Evolutionary conservation across 129 eudicot species (phyloP).

Genomic region (Pulicaria dysenterica): DNA sequence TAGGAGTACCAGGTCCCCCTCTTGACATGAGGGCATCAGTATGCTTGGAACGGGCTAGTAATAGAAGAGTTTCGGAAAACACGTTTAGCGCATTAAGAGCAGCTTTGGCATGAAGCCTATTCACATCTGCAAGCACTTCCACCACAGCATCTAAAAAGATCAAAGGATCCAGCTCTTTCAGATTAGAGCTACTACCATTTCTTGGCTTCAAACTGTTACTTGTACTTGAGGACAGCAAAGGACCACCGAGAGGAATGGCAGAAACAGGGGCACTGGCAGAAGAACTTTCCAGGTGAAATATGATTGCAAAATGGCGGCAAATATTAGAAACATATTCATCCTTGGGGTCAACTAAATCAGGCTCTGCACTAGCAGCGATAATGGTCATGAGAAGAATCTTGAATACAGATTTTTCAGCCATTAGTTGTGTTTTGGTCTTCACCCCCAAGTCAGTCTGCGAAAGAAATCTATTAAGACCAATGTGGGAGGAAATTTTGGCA

Average conservation of each 20-base stretch:
- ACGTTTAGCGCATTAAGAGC: constrained; percentile 73
- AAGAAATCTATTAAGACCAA: constrained; percentile 19
- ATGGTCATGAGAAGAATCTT: constrained; percentile 89
- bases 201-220: constrained; percentile 51
- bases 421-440: constrained; percentile 94
- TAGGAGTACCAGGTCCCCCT: constrained; percentile 93
- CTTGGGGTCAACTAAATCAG: constrained; percentile 67
- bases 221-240: constrained; percentile 54
- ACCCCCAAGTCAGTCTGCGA: constrained; percentile 95
- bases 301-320: constrained; percentile 96
- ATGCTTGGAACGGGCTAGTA: constrained; percentile 81
- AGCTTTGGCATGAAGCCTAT: constrained; percentile 86
- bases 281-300: constrained; percentile 72
- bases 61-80: constrained; percentile 80
- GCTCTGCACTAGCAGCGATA: constrained; percentile 85
- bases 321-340: constrained; percentile 77
- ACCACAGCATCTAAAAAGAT: constrained; percentile 93
- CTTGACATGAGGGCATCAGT: constrained; percentile 73
- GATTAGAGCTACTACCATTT: constrained; percentile 52
- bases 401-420: constrained; percentile 95
- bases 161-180: constrained; percentile 91
- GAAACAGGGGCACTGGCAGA: constrained; percentile 49
- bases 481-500: constrained; percentile 2
- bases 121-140: constrained; percentile 89
- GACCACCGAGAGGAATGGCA: constrained; percentile 62